A percentile compares a stretch with the other conserved stretches of the same genome.
Conservation (phyloP, 192 early-diverging fungal genomes). For the Backusella luteola region DNA sequence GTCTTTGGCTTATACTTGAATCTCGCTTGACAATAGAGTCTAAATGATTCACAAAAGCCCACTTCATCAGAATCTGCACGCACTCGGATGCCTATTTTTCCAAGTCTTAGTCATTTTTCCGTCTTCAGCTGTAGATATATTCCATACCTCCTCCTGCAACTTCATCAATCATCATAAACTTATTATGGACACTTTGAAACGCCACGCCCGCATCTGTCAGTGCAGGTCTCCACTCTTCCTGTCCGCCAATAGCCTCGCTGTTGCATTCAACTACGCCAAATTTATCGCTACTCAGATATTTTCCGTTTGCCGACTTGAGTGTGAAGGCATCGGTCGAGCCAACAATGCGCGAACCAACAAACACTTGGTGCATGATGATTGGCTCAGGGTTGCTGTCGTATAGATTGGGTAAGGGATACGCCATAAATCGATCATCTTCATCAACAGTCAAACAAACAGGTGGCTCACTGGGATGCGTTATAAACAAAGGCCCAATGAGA, state of each 20-base stretch:
- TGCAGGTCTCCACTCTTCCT: conserved; percentile 75
- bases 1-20: conserved; percentile 57
- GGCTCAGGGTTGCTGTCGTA: conserved; percentile 39
- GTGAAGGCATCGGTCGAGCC: conserved; percentile 51
- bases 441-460: conserved; percentile 52
- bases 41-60: conserved; percentile 72
- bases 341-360: conserved; percentile 63
- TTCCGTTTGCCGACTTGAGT: conserved; percentile 61
- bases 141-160: conserved; percentile 42
- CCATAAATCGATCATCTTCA: conserved; percentile 43
- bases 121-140: neutral
- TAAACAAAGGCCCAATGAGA: conserved; percentile 66
- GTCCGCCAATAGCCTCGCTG: conserved; percentile 73
- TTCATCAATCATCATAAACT: conserved; percentile 65
- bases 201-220: conserved; percentile 67
- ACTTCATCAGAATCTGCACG: conserved; percentile 70
- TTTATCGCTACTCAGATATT: conserved; percentile 75
- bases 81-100: conserved; percentile 42
- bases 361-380: conserved; percentile 59
- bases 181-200: conserved; percentile 63
- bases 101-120: neutral
- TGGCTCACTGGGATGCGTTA: conserved; percentile 63
- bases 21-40: conserved; percentile 67
- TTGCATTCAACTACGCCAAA: conserved; percentile 75
- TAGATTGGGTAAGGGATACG: conserved; percentile 39